phyloP scores from a whole-genome alignment of 305 asterid species.

The Vinca major region DNA sequence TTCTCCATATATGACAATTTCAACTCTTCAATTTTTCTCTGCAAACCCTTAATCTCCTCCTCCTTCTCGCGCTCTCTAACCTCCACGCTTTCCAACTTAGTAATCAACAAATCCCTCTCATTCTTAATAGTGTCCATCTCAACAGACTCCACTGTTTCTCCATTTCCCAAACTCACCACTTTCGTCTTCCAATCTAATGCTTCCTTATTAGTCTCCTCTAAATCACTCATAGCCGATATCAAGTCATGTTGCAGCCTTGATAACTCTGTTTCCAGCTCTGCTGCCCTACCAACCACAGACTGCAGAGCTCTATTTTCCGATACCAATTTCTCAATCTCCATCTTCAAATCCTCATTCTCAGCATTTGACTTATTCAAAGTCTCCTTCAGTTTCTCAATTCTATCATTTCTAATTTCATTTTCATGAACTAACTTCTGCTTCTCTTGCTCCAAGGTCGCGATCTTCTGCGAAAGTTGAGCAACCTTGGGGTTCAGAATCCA shows the following conservation, averaged over 20 bases:
- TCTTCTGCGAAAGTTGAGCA: slow-evolving; percentile 29
- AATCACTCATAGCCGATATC: slow-evolving; percentile 35
- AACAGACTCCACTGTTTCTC: slow-evolving; percentile 32
- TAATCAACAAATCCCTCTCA: slow-evolving; percentile 43
- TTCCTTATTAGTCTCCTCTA: slow-evolving; percentile 40
- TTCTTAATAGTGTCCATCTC: slow-evolving; percentile 35
- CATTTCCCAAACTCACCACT: slow-evolving; percentile 33
- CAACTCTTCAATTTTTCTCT: slow-evolving; percentile 39
- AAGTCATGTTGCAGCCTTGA: slow-evolving; percentile 59
- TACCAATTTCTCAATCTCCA: slow-evolving; percentile 25
- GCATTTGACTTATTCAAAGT: slow-evolving; percentile 21
- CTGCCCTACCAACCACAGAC: slow-evolving; percentile 50
- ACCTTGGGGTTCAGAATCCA: slow-evolving; percentile 24
- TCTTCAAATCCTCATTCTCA: slow-evolving; percentile 34
- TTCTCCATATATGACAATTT: slow-evolving; percentile 31
- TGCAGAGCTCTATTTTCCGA: slow-evolving; percentile 32
- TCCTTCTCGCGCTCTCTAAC: slow-evolving; percentile 27
- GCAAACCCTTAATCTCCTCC: slow-evolving; percentile 32
- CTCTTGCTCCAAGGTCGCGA: slow-evolving; percentile 46
- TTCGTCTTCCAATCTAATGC: slow-evolving; percentile 30
- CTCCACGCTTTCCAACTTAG: slow-evolving; percentile 28
- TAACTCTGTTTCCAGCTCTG: slow-evolving; percentile 53
- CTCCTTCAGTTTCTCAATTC: slow-evolving; percentile 37
- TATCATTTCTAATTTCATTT: slow-evolving; percentile 31
- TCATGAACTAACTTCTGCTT: slow-evolving; percentile 33